Evolutionary conservation across 1,139 yeast species (phyloP), one percentile per base, ranked within the genome.

Genomic region (Geotrichum klebahnii): DNA sequence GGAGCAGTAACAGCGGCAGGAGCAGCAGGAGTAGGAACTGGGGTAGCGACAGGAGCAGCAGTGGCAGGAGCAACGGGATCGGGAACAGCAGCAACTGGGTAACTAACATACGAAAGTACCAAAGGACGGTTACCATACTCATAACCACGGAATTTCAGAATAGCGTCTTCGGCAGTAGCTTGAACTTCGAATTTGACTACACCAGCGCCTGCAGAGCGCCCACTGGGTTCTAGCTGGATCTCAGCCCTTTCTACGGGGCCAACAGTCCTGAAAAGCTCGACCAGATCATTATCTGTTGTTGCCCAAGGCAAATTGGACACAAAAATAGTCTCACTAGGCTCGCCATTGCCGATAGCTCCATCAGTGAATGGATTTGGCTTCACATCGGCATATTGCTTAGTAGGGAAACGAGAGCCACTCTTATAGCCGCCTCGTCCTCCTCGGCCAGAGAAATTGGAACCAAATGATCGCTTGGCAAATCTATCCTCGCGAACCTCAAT

Each of bases 241-340:
- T 88, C 96, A 17, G 97, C 97, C 50, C 76, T 76, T 41, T 71
- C 72, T 29, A 90, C 92, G 51, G 78, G 73, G 28, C 96, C 96
- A 51, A 89, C 80, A 29, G 95, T 84, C 64, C 84, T 94, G 67
- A 90, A 90, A 54, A 92, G 76, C 59, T 90, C 97, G 57, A 76
- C 80, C 59, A 92, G 77, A 68, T 92, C 97, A 53, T 83, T 83
- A 59, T 82, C 82, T 40, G 89, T 80, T 20, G 97, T 90, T 44
- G 90, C 84, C 76, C 81, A 88, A 33, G 97, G 97, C 64, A 92
- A 73, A 69, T 90, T 92, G 48, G 76, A 77, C 38, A 85, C 90
- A 63, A 70, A 84, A 40, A 90, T 78, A 19, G 82, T 78, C 52
- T 76, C 80, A 44, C 80, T 78, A 44, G 78, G 77, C 46, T 75